These are phyloP conservation scores for Rachicladosporium sp. DNA, from an alignment of 2,329 filamentous ascomycete genomes.

Conservation along the genomic window DNA sequence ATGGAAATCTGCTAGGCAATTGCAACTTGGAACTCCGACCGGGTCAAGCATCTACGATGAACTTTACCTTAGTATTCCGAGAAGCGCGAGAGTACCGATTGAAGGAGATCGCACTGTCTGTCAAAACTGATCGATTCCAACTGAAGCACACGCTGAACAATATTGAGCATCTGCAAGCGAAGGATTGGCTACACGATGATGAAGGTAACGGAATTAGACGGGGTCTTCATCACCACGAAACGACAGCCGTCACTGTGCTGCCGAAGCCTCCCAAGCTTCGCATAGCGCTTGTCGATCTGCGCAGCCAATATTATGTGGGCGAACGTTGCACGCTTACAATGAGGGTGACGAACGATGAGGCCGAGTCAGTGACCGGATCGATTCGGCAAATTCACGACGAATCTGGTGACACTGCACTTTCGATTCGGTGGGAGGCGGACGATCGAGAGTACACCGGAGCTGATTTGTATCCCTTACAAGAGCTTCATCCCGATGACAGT, in stretches of 20 bases:
- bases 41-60: slow-evolving; percentile 34
- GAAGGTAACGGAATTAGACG: not conserved
- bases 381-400: slow-evolving; percentile 29
- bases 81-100: slow-evolving; percentile 70
- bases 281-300: slow-evolving; percentile 50
- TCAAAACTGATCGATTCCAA: slow-evolving; percentile 54
- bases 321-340: slow-evolving; percentile 60
- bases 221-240: slow-evolving; percentile 29
- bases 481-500: not conserved
- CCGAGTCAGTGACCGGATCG: slow-evolving; percentile 59
- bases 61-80: slow-evolving; percentile 60
- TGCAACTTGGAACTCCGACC: slow-evolving; percentile 55
- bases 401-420: slow-evolving; percentile 6
- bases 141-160: slow-evolving; percentile 50
- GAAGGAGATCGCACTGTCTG: slow-evolving; percentile 47
- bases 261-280: slow-evolving; percentile 89
- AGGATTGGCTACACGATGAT: not conserved
- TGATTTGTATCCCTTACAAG: not conserved
- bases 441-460: not conserved
- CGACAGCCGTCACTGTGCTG: slow-evolving; percentile 55
- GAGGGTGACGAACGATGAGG: slow-evolving; percentile 69
- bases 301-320: slow-evolving; percentile 71
- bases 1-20: slow-evolving; percentile 7
- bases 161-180: slow-evolving; percentile 1
- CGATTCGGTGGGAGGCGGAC: not conserved